Evolutionary conservation across 805 yeast species (phyloP).

Genomic region (Lachancea fermentati): DNA sequence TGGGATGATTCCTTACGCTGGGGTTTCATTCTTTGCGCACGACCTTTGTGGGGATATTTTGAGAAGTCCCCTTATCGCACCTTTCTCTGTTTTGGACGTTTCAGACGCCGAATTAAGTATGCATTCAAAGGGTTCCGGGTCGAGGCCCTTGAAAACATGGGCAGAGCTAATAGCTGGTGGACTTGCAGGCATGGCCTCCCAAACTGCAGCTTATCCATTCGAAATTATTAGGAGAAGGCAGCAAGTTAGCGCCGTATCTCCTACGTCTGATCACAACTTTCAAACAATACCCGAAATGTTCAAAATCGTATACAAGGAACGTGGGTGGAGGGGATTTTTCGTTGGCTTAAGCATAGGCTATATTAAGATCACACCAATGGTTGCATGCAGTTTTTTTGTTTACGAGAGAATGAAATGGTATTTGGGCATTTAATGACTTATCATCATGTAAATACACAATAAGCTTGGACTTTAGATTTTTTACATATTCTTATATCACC

Average conservation of each 20-base stretch:
- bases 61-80: conserved; percentile 51
- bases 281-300: conserved; percentile 36
- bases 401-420: conserved; percentile 78
- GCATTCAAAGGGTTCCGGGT: conserved; percentile 22
- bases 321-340: conserved; percentile 83
- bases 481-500: conserved; percentile 18
- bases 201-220: conserved; percentile 94
- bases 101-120: conserved; percentile 15
- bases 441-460: conserved; percentile 1
- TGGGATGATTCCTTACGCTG: conserved; percentile 98
- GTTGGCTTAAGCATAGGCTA: conserved; percentile 95
- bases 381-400: conserved; percentile 90
- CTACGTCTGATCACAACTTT: conserved; percentile 40
- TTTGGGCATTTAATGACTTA: conserved; percentile 49
- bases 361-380: conserved; percentile 94
- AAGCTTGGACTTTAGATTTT: not conserved
- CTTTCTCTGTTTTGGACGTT: conserved; percentile 41
- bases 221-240: conserved; percentile 91
- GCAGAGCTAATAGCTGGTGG: conserved; percentile 96
- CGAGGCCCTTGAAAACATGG: conserved; percentile 76
- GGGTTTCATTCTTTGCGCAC: conserved; percentile 93
- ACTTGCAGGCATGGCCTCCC: conserved; percentile 89
- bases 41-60: conserved; percentile 85
- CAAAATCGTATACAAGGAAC: conserved; percentile 55
- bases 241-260: conserved; percentile 88